Percentiles rank a stretch among this genome's conserved stretches.
Evolutionary conservation across 306 rosid species (phyloP).

Genomic region (Ammopiptanthus mongolicus): DNA sequence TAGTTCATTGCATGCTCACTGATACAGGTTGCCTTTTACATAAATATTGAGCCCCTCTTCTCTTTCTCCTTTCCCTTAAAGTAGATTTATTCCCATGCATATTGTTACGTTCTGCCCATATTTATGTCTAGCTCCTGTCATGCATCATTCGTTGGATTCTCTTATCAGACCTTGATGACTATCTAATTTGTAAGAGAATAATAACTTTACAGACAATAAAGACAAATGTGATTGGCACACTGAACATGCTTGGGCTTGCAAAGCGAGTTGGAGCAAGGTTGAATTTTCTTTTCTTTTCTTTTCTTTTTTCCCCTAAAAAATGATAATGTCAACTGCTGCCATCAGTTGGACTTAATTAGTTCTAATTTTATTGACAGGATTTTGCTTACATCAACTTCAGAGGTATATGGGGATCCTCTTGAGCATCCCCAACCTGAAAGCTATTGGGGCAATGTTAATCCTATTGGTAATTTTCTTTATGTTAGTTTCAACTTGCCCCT

Average conservation of each 20-base stretch:
- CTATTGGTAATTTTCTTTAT: slow-evolving; percentile 50
- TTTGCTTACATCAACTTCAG: slow-evolving; percentile 78
- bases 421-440: slow-evolving; percentile 75
- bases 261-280: slow-evolving; percentile 87
- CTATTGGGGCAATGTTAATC: slow-evolving; percentile 86
- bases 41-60: background rate
- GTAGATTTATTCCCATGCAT: background rate
- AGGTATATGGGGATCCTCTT: slow-evolving; percentile 87
- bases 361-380: slow-evolving; percentile 38
- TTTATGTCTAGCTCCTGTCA: background rate
- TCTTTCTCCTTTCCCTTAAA: background rate
- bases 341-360: slow-evolving; percentile 7
- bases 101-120: background rate
- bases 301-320: background rate
- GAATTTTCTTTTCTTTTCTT: background rate
- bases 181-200: slow-evolving; percentile 21
- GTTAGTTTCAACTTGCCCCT: background rate
- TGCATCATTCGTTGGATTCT: slow-evolving; percentile 3
- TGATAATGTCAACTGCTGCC: background rate
- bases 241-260: slow-evolving; percentile 86
- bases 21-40: background rate
- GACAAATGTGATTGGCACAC: slow-evolving; percentile 78
- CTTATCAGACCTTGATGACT: background rate
- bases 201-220: slow-evolving; percentile 59
- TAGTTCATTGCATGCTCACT: background rate